These are phyloP conservation scores for Carex kokanica DNA, from an alignment of 176 grass and related monocot genomes.

Conservation along the genomic window DNA sequence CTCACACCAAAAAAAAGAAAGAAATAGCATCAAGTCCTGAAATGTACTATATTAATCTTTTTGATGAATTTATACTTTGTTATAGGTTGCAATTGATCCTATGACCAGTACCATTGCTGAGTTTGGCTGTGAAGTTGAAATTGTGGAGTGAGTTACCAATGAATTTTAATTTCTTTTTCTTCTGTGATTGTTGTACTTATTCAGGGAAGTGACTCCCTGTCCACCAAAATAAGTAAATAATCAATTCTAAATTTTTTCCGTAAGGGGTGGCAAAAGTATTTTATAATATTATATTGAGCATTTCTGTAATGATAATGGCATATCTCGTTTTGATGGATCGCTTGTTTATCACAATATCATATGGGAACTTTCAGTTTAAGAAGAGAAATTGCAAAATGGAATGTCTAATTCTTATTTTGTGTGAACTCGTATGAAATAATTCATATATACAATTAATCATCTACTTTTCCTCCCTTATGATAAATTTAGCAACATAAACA, in stretches of 20 bases:
- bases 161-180: neutral
- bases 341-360: neutral
- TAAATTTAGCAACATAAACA: neutral
- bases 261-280: neutral
- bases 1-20: neutral
- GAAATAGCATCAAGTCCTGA: constrained; percentile 10
- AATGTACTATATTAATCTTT: constrained; percentile 13
- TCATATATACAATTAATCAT: neutral
- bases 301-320: neutral
- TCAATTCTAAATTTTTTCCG: neutral
- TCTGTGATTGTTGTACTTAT: neutral
- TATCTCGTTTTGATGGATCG: neutral
- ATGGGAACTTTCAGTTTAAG: neutral
- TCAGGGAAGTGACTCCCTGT: neutral
- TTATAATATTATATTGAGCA: neutral
- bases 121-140: constrained; percentile 96
- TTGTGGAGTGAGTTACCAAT: constrained; percentile 70
- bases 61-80: constrained; percentile 24
- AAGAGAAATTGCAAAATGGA: neutral
- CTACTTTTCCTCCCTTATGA: neutral
- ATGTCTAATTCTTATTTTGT: neutral
- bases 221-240: constrained; percentile 1
- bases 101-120: constrained; percentile 81
- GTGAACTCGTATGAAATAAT: neutral
- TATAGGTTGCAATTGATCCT: constrained; percentile 86